Conservation (phyloP, 2,329 filamentous ascomycete species). For the Aspergillus melleus region DNA sequence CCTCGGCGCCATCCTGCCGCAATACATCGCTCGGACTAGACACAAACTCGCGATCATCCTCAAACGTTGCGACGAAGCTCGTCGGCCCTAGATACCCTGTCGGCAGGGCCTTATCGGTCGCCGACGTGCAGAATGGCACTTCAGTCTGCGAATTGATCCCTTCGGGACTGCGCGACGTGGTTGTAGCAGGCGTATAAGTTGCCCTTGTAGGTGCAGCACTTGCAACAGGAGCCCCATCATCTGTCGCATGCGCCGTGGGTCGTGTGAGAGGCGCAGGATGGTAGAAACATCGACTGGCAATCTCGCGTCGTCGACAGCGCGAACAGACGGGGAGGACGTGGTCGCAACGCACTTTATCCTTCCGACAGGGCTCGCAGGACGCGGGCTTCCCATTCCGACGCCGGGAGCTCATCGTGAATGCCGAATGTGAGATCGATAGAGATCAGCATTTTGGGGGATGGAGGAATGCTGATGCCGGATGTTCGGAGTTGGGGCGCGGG, state of each 20-base stretch:
- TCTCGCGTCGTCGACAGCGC: constrained; percentile 27
- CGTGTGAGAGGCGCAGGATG: constrained; percentile 34
- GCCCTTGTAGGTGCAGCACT: background rate
- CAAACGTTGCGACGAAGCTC: constrained; percentile 32
- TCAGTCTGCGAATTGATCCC: background rate
- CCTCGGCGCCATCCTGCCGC: background rate
- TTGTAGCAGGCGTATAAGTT: background rate
- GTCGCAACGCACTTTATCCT: constrained; percentile 34
- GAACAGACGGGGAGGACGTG: constrained; percentile 28
- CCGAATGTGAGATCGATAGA: background rate
- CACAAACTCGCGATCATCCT: constrained; percentile 22
- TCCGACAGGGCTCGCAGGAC: constrained; percentile 35
- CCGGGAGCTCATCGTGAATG: constrained; percentile 15
- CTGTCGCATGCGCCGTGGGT: background rate
- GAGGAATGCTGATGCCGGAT: background rate
- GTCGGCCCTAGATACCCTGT: constrained; percentile 36
- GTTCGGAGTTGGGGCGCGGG: background rate
- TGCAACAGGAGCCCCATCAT: constrained; percentile 1
- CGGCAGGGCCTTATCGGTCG: constrained; percentile 17
- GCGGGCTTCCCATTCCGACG: constrained; percentile 33
- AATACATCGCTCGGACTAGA: constrained; percentile 6
- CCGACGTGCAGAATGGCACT: background rate
- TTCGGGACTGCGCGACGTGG: background rate
- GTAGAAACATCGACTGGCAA: constrained; percentile 27
- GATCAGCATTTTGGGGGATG: background rate